Conservation (phyloP, 2,329 filamentous ascomycete species). For the Diatrype stigma region DNA sequence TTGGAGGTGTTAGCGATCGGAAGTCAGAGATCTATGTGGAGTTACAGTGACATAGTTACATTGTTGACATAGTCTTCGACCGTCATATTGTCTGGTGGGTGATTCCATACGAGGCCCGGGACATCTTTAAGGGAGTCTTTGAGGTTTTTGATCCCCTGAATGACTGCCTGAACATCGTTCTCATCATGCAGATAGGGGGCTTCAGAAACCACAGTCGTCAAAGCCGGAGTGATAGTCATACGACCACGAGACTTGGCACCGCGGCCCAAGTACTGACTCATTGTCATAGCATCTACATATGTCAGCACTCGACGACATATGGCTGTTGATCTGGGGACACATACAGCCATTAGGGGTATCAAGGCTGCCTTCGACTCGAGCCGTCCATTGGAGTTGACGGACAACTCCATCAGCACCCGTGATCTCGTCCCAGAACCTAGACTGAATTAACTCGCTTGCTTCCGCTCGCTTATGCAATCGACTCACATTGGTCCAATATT, state of each 20-base stretch:
- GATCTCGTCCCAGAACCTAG: constrained; percentile 52
- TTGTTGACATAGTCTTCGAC: constrained; percentile 51
- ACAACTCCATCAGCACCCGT: constrained; percentile 52
- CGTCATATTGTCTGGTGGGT: constrained; percentile 49
- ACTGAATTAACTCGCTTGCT: constrained; percentile 3
- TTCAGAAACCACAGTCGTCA: constrained; percentile 55
- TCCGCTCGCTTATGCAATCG: not conserved
- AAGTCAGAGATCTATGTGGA: constrained; percentile 17
- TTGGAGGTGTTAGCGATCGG: not conserved
- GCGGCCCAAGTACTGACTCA: constrained; percentile 60
- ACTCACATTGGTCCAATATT: constrained; percentile 56
- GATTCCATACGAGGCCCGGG: constrained; percentile 51
- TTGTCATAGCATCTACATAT: constrained; percentile 40
- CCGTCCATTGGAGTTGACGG: constrained; percentile 62
- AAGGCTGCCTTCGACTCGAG: constrained; percentile 53
- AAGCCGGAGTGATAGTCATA: constrained; percentile 54
- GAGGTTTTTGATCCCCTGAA: constrained; percentile 57
- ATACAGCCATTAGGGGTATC: not conserved
- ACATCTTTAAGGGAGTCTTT: constrained; percentile 49
- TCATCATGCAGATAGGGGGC: constrained; percentile 56
- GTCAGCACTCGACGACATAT: not conserved
- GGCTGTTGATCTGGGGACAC: not conserved
- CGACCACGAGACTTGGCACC: constrained; percentile 58
- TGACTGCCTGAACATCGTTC: constrained; percentile 57
- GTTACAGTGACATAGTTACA: constrained; percentile 17